Conservation (phyloP, 2,329 filamentous ascomycete species). For the Fusarium sp. region DNA sequence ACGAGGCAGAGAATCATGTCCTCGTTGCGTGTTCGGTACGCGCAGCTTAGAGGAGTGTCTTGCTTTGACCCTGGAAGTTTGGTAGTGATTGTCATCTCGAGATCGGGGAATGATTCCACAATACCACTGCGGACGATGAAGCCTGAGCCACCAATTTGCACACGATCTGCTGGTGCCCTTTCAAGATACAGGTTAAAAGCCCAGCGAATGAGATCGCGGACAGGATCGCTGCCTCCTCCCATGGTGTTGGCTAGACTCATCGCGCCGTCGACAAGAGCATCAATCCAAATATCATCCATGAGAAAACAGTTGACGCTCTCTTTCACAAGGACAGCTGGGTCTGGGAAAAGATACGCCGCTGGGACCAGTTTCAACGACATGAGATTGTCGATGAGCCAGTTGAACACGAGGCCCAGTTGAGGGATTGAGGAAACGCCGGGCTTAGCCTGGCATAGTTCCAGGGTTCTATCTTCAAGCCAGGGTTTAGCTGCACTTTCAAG, state of each 20-base stretch:
- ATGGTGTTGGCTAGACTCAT: neutral
- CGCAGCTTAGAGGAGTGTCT: rapidly evolving
- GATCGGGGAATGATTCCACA: neutral
- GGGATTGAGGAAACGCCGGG: neutral
- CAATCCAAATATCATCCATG: neutral
- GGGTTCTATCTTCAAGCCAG: neutral
- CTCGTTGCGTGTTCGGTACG: neutral
- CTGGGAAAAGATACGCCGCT: neutral
- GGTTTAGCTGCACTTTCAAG: neutral
- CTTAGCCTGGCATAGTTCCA: neutral
- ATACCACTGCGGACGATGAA: neutral
- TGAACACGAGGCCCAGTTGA: neutral
- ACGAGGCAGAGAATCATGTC: neutral
- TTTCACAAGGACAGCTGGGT: neutral
- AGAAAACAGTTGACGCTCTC: neutral
- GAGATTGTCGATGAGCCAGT: neutral
- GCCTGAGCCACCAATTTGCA: neutral
- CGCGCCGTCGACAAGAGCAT: neutral
- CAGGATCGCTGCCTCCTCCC: neutral
- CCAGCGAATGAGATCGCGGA: neutral
- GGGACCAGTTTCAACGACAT: neutral
- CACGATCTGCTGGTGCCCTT: neutral
- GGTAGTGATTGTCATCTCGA: neutral
- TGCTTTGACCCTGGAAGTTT: neutral
- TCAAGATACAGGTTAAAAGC: rapidly evolving